These are phyloP conservation scores for Schizochytrium sp. DNA, from an alignment of 108 stramenopile species.

Conservation along the genomic window DNA sequence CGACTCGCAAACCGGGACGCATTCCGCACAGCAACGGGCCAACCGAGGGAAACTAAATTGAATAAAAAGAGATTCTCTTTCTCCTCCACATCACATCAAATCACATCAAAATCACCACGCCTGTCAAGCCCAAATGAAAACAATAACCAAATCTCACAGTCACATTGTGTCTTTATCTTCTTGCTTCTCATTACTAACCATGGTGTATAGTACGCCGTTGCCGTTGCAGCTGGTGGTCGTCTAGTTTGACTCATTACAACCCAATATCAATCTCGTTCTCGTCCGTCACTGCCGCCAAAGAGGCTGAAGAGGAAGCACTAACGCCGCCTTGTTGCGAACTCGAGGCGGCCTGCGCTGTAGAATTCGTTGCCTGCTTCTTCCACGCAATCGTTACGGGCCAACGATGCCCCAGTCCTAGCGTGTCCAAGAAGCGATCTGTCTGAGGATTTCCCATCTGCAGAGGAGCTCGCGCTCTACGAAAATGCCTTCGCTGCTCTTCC, in stretches of 20 bases:
- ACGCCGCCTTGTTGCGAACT: background rate
- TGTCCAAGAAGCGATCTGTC: slow-evolving; percentile 65
- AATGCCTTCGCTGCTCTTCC: background rate
- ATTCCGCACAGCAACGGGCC: too few relatives aligned
- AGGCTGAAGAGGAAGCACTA: background rate
- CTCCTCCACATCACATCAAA: too few relatives aligned
- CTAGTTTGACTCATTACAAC: background rate
- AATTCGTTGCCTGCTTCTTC: background rate
- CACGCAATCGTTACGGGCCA: background rate
- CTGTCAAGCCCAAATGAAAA: too few relatives aligned
- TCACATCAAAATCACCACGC: too few relatives aligned
- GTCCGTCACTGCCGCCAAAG: background rate
- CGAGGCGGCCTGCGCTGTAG: background rate
- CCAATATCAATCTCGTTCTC: background rate
- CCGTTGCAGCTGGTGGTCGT: too few relatives aligned
- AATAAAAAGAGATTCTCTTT: too few relatives aligned
- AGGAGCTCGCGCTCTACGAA: slow-evolving; percentile 30
- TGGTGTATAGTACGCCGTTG: too few relatives aligned
- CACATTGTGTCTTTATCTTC: too few relatives aligned
- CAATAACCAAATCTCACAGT: too few relatives aligned
- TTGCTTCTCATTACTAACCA: too few relatives aligned
- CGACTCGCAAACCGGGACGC: too few relatives aligned
- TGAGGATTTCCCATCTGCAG: slow-evolving; percentile 77
- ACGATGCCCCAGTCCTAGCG: slow-evolving; percentile 65
- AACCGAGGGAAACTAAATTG: too few relatives aligned